These are phyloP conservation scores for Basidioascus undulatus DNA, from an alignment of 768 basidiomycete species.

Conservation along the genomic window DNA sequence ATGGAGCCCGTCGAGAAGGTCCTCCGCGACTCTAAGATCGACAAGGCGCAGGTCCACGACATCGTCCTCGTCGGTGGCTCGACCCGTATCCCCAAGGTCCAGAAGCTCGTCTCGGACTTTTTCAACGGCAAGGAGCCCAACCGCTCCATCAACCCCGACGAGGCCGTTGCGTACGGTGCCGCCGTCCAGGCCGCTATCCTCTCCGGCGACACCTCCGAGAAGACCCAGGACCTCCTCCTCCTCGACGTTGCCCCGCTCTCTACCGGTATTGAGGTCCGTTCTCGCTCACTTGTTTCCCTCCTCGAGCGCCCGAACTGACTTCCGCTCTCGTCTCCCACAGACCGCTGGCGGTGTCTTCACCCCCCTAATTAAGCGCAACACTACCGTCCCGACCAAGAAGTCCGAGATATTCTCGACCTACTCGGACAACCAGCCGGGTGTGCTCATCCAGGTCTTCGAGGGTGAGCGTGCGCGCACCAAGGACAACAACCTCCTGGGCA, in stretches of 20 bases:
- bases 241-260: conserved; percentile 82
- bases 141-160: conserved; percentile 98
- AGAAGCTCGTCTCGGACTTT: conserved; percentile 93
- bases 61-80: conserved; percentile 96
- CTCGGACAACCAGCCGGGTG: conserved; percentile 95
- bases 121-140: conserved; percentile 97
- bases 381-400: conserved; percentile 94
- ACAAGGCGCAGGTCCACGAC: conserved; percentile 85
- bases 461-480: conserved; percentile 95
- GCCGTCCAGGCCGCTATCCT: conserved; percentile 96
- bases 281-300: conserved; percentile 36
- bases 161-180: conserved; percentile 95
- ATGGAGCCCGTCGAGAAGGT: conserved; percentile 95
- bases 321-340: conserved; percentile 17
- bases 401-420: conserved; percentile 97
- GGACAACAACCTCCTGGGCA: conserved; percentile 95
- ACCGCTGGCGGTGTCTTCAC: conserved; percentile 24
- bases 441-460: conserved; percentile 83
- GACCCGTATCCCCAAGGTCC: conserved; percentile 90
- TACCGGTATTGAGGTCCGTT: conserved; percentile 90
- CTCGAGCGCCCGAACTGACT: conserved; percentile 14
- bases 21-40: conserved; percentile 90
- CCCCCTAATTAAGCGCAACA: conserved; percentile 55
- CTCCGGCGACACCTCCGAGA: conserved; percentile 91
- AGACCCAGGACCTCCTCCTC: conserved; percentile 84